Evolutionary conservation across 2,329 filamentous ascomycete genomes (phyloP), one percentile per base, ranked within the genome.

Genomic region (Neoarthrinium moseri): DNA sequence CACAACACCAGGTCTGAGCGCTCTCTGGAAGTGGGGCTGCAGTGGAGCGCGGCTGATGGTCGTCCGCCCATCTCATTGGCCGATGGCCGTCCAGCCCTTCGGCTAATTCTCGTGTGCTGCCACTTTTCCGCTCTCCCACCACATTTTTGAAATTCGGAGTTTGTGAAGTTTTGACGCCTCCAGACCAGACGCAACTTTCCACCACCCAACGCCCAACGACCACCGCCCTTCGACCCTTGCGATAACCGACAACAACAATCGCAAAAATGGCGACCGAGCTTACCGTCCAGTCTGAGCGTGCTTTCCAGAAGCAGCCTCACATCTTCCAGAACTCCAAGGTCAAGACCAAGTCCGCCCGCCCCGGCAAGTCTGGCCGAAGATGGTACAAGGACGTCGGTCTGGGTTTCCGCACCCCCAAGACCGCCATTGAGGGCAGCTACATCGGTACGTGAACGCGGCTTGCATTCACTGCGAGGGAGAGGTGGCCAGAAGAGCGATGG

Each of bases 301-400:
- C 94, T 84, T 99, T 89, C 89, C 94, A 97, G 80, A 99, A 99
- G 87, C 92, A 99, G 85, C 94, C 94, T 75, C 94, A 99, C 80
- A 96, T 99, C 84, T 99, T 97, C 89, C 85, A 89, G 70, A 96
- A 97, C 87, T 82, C 87, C 72, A 99, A 99, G 87, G 79, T 81
- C 74, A 90, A 91, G 83, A 77, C 84, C 71, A 86, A 88, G 77
- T 89, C 87, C 73, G 79, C 80, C 75, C 86, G 86, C 73, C 87
- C 87, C 66, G 91, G 91, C 74, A 95, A 95, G 86, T 53, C 51
- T 54, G 59, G 59, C 52, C 58, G 58, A 30, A 53, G 62, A 59
- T 92, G 86, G 91, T 96, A 95, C 80, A 99, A 99, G 88, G 94
- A 99, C 72, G 91, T 99, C 67, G 94, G 94, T 80, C 84, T 99